Evolutionary conservation across 1,284 basidiomycete genomes (phyloP), one percentile per base, ranked within the genome.

Genomic region (Cutaneotrichosporon arboriforme): DNA sequence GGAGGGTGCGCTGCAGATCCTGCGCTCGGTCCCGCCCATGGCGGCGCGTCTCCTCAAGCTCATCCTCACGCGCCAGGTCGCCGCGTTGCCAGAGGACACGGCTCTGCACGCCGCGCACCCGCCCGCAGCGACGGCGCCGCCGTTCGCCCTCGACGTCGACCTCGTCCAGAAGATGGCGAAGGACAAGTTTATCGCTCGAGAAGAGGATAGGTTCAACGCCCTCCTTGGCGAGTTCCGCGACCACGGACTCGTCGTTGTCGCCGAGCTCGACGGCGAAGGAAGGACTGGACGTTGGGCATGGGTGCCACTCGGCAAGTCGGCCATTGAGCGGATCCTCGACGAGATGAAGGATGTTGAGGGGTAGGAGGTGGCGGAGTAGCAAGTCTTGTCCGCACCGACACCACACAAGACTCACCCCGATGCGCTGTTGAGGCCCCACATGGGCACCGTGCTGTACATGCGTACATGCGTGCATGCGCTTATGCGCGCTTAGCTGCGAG

Each of bases 191-290:
- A 82, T 94, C 48, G 90, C 90, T 7, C 85, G 86, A 43, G 90
- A 84, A 68, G 89, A 92, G 63, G 87, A 86, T 14, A 81, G 90
- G 39, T 78, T 93, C 67, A 80, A 86, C 31, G 83, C 89, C 8
- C 77, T 92, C 31, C 76, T 96, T 46, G 84, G 84, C 21, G 92
- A 97, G 74, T 96, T 92, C 72, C 82, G 82, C 64, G 92, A 97
- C 71, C 92, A 97, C 65, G 83, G 83, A 2, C 70, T 96, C 62
- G 83, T 96, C 14, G 77, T 88, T 15, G 75, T 77, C 15, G 78
- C 79, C 8, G 56, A 57, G n/a, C 46, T 64, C 66, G 61, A 76
- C 69, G 56, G 65, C 57, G 56, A 75, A 26, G 67, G 68, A 8
- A 61, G 70, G 8, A 60, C 56, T 5, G 69, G 64, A 7, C 65